phyloP scores from a whole-genome alignment of 768 basidiomycete species.

The Hygrophorus pudorinus region DNA sequence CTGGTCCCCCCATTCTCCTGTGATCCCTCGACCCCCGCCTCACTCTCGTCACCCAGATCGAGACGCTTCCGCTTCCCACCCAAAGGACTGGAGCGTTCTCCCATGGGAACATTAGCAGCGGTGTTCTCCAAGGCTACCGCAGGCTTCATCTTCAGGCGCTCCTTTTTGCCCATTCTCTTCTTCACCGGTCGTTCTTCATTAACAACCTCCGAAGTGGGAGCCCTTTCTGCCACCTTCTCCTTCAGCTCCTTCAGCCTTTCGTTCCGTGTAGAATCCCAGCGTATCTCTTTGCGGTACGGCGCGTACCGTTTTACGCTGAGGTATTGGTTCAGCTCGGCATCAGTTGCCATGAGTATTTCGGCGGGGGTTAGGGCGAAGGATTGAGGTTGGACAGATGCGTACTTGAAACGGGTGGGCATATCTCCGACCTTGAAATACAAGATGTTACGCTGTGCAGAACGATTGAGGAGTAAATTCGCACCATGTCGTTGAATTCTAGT shows the following conservation, averaged over 20 bases:
- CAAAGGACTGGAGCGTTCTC: constrained; percentile 6
- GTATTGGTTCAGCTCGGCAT: constrained; percentile 88
- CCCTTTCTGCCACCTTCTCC: constrained; percentile 41
- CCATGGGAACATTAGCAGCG: constrained; percentile 6
- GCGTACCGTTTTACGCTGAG: constrained; percentile 86
- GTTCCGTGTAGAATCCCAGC: constrained; percentile 55
- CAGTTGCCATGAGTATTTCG: constrained; percentile 87
- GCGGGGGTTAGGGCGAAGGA: constrained; percentile 64
- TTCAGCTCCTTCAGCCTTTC: constrained; percentile 70
- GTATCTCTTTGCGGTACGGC: constrained; percentile 63
- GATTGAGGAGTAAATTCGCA: constrained; percentile 23
- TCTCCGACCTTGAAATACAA: constrained; percentile 58
- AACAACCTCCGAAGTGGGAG: constrained; percentile 10
- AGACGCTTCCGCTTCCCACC: neutral
- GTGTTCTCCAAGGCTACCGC: constrained; percentile 12
- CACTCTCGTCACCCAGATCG: constrained; percentile 9
- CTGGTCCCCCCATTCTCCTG: constrained; percentile 16
- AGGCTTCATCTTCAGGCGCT: constrained; percentile 43
- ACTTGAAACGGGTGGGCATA: constrained; percentile 89
- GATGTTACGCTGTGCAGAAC: neutral
- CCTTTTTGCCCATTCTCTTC: constrained; percentile 65
- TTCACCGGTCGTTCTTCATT: constrained; percentile 18
- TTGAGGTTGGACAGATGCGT: constrained; percentile 56
- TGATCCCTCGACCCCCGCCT: constrained; percentile 5
- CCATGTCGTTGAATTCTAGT: constrained; percentile 94